phyloP scores from a whole-genome alignment of 176 grass and related monocot species.

The Calamus simplicifolius region DNA sequence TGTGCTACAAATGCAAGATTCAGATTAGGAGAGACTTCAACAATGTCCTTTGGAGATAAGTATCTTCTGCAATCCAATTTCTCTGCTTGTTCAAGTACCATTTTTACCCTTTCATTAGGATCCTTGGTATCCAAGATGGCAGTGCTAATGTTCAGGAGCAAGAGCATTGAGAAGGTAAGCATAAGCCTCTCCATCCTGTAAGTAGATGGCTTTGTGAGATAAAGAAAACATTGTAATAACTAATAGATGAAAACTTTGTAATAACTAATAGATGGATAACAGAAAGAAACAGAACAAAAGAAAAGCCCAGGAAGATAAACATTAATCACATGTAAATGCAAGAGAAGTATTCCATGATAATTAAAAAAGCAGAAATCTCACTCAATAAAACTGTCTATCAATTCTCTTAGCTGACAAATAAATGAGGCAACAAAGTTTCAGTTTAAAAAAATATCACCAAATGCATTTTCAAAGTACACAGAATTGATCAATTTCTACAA shows the following conservation, averaged over 20 bases:
- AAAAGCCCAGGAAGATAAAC: conserved; percentile 5
- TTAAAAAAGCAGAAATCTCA: too few species aligned
- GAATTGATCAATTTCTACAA: too few species aligned
- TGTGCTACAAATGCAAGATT: conserved; percentile 99
- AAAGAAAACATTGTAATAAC: neutral
- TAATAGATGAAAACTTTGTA: too few species aligned
- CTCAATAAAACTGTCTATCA: too few species aligned
- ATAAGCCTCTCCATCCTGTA: conserved; percentile 94
- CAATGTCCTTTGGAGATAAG: conserved; percentile 85
- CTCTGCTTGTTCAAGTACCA: conserved; percentile 91
- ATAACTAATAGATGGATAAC: neutral
- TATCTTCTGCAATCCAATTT: conserved; percentile 96
- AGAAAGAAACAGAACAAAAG: neutral
- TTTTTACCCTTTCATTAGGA: conserved; percentile 81
- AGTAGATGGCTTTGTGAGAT: neutral
- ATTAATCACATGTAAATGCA: neutral
- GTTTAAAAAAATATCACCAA: too few species aligned
- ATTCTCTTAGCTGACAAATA: too few species aligned
- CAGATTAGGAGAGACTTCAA: conserved; percentile 93
- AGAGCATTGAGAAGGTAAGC: conserved; percentile 97
- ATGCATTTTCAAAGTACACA: too few species aligned
- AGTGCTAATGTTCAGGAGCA: conserved; percentile 80
- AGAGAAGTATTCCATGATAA: too few species aligned
- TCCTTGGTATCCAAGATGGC: conserved; percentile 59
- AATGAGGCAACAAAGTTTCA: too few species aligned